These are phyloP conservation scores for Cocos nucifera DNA, from an alignment of 176 grass and related monocot genomes.

Conservation along the genomic window DNA sequence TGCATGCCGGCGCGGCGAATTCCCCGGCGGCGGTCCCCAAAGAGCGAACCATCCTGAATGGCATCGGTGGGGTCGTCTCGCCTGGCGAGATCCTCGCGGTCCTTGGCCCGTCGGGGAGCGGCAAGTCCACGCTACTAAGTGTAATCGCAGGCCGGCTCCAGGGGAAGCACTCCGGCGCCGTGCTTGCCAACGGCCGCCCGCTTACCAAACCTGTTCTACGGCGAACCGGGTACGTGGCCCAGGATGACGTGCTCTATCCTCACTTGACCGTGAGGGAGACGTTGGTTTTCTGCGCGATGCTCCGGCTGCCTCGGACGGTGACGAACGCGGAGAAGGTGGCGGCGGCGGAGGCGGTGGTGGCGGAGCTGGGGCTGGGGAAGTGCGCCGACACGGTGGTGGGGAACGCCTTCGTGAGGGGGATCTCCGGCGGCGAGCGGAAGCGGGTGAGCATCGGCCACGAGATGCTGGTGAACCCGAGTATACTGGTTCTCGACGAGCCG, in stretches of 20 bases:
- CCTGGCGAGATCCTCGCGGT: conserved; percentile 70
- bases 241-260: conserved; percentile 94
- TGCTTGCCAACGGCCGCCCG: conserved; percentile 32
- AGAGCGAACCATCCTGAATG: conserved; percentile 52
- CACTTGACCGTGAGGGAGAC: conserved; percentile 90
- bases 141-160: conserved; percentile 54
- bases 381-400: conserved; percentile 83
- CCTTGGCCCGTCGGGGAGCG: conserved; percentile 84
- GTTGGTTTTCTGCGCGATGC: conserved; percentile 73
- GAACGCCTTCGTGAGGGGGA: conserved; percentile 78
- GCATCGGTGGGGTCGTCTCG: conserved; percentile 45
- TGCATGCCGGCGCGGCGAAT: conserved; percentile 10
- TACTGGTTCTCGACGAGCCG: conserved; percentile 85
- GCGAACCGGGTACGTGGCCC: conserved; percentile 66
- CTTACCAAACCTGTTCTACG: conserved; percentile 28
- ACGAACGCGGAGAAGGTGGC: conserved; percentile 21
- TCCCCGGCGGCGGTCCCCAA: background rate
- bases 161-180: conserved; percentile 20
- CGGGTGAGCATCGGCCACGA: conserved; percentile 96
- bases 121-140: conserved; percentile 82
- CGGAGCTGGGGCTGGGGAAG: conserved; percentile 51
- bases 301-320: conserved; percentile 36
- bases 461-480: conserved; percentile 84
- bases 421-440: conserved; percentile 87
- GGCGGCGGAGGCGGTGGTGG: conserved; percentile 74